A percentile compares a stretch with the other conserved stretches of the same genome.
phyloP scores from a whole-genome alignment of 768 basidiomycete species.

The Pulveroboletus sp. region DNA sequence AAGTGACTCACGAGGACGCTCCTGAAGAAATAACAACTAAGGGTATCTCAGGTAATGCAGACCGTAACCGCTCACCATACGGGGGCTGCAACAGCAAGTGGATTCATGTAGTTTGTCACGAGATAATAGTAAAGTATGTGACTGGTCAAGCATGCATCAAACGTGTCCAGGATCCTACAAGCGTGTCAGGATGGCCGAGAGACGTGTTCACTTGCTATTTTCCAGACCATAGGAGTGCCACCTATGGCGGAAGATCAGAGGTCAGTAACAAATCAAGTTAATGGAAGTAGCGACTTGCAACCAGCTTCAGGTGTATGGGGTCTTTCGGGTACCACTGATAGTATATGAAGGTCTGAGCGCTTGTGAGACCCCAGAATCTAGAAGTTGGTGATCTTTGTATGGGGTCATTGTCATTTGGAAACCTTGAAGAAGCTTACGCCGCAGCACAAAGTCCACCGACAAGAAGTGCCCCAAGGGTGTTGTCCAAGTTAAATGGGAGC shows the following conservation, averaged over 20 bases:
- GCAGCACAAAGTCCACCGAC: conserved; percentile 51
- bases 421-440: conserved; percentile 39
- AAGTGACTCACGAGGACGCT: conserved; percentile 44
- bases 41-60: no score
- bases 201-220: no score
- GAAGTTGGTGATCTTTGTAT: not conserved
- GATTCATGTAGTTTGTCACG: conserved; percentile 51
- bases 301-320: conserved; percentile 31
- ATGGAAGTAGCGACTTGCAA: conserved; percentile 29
- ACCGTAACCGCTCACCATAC: conserved; percentile 45
- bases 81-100: conserved; percentile 38
- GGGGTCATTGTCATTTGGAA: not conserved
- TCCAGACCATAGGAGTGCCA: conserved; percentile 19
- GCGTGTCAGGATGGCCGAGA: no score
- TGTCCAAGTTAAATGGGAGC: conserved; percentile 34
- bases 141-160: conserved; percentile 48
- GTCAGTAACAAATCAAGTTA: conserved; percentile 25
- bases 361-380: conserved; percentile 60
- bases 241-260: conserved; percentile 34
- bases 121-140: conserved; percentile 60
- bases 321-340: conserved; percentile 39
- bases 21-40: conserved; percentile 28
- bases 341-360: conserved; percentile 51
- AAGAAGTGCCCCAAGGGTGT: conserved; percentile 53
- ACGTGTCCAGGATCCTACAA: conserved; percentile 45